A percentile compares a stretch with the other conserved stretches of the same genome.
Evolutionary conservation across 2,329 filamentous ascomycete species (phyloP).

Genomic region (Claviceps spartinae): DNA sequence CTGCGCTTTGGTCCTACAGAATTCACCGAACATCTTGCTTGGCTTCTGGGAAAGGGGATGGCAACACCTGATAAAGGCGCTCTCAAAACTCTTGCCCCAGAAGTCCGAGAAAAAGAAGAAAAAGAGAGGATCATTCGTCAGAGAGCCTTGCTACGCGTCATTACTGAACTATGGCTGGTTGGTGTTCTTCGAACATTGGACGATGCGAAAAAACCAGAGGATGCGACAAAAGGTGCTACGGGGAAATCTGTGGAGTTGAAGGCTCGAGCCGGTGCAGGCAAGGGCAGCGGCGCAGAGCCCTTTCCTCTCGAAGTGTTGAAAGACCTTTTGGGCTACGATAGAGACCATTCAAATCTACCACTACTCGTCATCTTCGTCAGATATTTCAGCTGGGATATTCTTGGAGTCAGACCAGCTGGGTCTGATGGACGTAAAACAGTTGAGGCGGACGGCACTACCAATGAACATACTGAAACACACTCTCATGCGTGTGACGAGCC

Average conservation of each 20-base stretch:
- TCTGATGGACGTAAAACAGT: conserved; percentile 73
- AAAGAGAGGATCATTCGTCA: conserved; percentile 84
- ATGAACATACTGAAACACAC: conserved; percentile 20
- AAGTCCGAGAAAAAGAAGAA: conserved; percentile 87
- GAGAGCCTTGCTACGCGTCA: conserved; percentile 71
- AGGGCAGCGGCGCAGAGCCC: conserved; percentile 62
- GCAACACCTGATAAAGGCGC: conserved; percentile 77
- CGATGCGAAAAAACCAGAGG: conserved; percentile 48
- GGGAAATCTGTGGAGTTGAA: conserved; percentile 50
- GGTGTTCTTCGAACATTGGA: conserved; percentile 72
- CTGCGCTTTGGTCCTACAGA: conserved; percentile 84
- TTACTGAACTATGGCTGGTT: conserved; percentile 92
- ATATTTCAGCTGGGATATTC: conserved; percentile 87
- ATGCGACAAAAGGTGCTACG: conserved; percentile 45
- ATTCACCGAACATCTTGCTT: conserved; percentile 83
- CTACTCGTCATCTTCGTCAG: conserved; percentile 93
- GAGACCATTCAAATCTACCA: conserved; percentile 82
- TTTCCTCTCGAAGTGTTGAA: conserved; percentile 97
- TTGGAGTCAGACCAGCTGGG: conserved; percentile 61
- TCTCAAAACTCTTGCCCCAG: conserved; percentile 64
- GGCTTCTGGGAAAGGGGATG: conserved; percentile 82
- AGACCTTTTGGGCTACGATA: conserved; percentile 84
- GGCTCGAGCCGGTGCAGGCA: conserved; percentile 37
- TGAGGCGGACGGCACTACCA: conserved; percentile 64
- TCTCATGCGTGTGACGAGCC: conserved; percentile 40